Evolutionary conservation across 192 early-diverging fungal genomes (phyloP), one percentile per base, ranked within the genome.

Genomic region (Chytriomyces hyalinus): DNA sequence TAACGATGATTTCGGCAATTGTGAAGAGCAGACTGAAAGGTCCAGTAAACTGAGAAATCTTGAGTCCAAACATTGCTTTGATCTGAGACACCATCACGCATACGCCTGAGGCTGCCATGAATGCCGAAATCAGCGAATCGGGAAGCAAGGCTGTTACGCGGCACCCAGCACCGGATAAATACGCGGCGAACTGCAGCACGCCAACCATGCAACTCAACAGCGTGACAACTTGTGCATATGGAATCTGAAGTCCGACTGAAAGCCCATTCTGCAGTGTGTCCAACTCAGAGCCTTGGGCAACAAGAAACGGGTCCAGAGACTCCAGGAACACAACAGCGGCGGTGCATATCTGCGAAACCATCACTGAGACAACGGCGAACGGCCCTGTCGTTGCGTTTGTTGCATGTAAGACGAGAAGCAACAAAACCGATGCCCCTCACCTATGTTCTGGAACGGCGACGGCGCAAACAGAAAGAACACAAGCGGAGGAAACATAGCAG

Each of bases 371-470:
- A 10, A 77, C 76, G 47, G 76, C 76, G 47, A 69, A 77, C 8
- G 76, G 65, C 0, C 76, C 76, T 77, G 26, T 60, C 8, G 20
- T 61, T 10, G 24, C 4, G 36, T 36, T 36, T 36, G 50, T 20
- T 72, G 46, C 17, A 36, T 11, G 57, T 22, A 22, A 60, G 22
- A 17, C 57, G 57, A 17, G 28, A 26, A 66, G 65, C 20, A 66
- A 20, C 17, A 66, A 66, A 66, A 5, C 13, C 2, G 53, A 57
- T 20, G 17, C 17, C 22, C n/a, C 47, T 67, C 46, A 77, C 76
- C 76, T 6, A 77, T 77, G 44, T 77, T 77, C 59, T 77, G 76
- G 50, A 77, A 77, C 6, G 76, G 76, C 10, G 50, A 61, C 11
- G 66, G 48, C 6, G 49, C 76, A 47, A 69, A 61, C 43, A 77